A percentile compares a stretch with the other conserved stretches of the same genome.
Conservation (phyloP, 495 filamentous ascomycete genomes). For the Sordaria brevicollis region DNA sequence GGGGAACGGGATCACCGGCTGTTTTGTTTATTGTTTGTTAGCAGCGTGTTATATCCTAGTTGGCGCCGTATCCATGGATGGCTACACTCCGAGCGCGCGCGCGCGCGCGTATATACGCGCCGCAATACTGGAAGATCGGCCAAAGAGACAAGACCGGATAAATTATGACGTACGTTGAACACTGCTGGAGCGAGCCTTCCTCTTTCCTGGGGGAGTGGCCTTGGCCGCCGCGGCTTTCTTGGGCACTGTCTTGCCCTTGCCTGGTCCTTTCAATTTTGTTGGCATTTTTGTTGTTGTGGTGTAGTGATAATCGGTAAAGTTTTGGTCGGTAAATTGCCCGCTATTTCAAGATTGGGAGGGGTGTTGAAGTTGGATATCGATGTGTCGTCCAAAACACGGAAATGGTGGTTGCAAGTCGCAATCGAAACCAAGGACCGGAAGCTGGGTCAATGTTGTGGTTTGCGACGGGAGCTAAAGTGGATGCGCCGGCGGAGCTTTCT, state of each 20-base stretch:
- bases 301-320: neutral
- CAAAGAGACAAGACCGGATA: neutral
- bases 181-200: conserved; percentile 6
- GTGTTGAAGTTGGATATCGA: neutral
- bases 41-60: neutral
- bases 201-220: neutral
- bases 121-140: neutral
- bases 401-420: neutral
- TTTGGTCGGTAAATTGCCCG: neutral
- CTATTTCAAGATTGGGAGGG: neutral
- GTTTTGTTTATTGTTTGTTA: neutral
- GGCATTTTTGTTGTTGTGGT: neutral
- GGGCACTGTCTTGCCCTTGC: neutral
- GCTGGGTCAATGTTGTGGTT: neutral
- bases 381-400: neutral
- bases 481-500: neutral
- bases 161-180: conserved; percentile 20
- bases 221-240: neutral
- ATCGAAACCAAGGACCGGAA: neutral
- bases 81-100: neutral
- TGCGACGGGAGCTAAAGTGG: neutral
- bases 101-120: neutral
- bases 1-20: conserved; percentile 67
- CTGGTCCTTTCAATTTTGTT: neutral
- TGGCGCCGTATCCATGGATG: neutral